Percentiles rank a stretch among this genome's conserved stretches.
These are phyloP conservation scores for Agaricus blazei DNA, from an alignment of 768 basidiomycete species.

Conservation along the genomic window DNA sequence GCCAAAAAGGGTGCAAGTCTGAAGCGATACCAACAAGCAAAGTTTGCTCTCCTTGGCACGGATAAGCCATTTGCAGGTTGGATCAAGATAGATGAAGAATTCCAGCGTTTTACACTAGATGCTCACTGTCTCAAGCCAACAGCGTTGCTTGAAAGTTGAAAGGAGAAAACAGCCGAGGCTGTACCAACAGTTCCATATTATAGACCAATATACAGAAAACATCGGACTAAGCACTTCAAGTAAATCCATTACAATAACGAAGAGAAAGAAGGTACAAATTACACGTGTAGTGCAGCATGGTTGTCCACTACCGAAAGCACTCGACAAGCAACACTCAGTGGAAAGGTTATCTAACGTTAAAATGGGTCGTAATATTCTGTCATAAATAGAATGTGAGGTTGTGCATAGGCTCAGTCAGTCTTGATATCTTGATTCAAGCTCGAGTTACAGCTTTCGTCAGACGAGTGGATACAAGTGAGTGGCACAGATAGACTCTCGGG, in stretches of 20 bases:
- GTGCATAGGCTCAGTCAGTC: neutral
- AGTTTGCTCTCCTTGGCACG: slow-evolving; percentile 37
- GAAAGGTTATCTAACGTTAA: neutral
- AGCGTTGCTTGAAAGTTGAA: neutral
- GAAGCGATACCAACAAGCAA: slow-evolving; percentile 42
- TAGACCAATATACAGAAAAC: neutral
- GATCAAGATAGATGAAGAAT: slow-evolving; percentile 47
- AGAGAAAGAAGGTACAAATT: neutral
- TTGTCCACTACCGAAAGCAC: neutral
- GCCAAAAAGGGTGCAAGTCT: slow-evolving; percentile 2
- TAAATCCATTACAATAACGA: neutral
- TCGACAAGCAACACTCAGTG: neutral
- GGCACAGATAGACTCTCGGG: slow-evolving; percentile 1
- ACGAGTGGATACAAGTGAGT: neutral
- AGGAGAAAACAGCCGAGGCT: too few relatives aligned
- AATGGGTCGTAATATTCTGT: neutral
- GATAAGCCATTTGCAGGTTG: slow-evolving; percentile 56
- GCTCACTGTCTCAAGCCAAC: neutral
- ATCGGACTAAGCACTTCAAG: neutral
- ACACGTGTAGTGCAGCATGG: neutral
- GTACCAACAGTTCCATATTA: neutral
- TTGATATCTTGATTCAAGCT: slow-evolving; percentile 7
- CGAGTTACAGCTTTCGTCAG: slow-evolving; percentile 9
- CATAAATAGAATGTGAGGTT: neutral
- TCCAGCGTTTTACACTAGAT: slow-evolving; percentile 43